Evolutionary conservation across 306 rosid species (phyloP), one percentile per base, ranked within the genome.

Genomic region (peach (Prunus persica)): DNA sequence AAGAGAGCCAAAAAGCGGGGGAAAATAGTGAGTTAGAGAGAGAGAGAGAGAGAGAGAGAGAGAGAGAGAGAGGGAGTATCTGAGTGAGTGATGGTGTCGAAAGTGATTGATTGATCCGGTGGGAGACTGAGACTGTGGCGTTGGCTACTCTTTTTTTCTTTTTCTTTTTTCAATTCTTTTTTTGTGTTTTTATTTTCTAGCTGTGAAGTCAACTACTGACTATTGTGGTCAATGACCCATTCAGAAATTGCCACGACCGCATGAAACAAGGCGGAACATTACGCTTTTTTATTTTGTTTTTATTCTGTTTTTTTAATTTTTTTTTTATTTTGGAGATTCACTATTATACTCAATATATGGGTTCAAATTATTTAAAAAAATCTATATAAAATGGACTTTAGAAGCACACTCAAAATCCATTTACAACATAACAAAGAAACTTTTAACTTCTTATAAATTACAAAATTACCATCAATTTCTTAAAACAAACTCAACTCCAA

Each of bases 71-170:
- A 34, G 5, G 4, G 54, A 43, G 68, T 24, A 45, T 58, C 63
- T 50, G 64, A 71, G 55, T 64, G 55, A 38, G 64, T 9, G 55
- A 16, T 10, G 79, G 43, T 16, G 65, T 38, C 52, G 81, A 76
- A 63, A 78, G 77, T 34, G 82, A 78, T 65, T 43, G 73, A 72
- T 62, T 46, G 70, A 61, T 58, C 69, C 22, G 24, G 62, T 60
- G 67, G 67, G 4, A 8, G 56, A 68, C 14, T 34, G 16, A 15
- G 8, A 65, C 58, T 14, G 5, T 15, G 43, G 6, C 28, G 68
- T 75, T 65, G 52, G 46, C 16, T 66, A 52, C 45, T 58, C 18
- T 58, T 25, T 24, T 18, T 24, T 34, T 28, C 2, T 58, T 69
- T 34, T 14, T 22, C 32, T 24, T 54, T 13, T 20, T 34, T 64